Evolutionary conservation across 2,329 filamentous ascomycete genomes (phyloP).

Genomic region (Trichoderma atrobrunneum): DNA sequence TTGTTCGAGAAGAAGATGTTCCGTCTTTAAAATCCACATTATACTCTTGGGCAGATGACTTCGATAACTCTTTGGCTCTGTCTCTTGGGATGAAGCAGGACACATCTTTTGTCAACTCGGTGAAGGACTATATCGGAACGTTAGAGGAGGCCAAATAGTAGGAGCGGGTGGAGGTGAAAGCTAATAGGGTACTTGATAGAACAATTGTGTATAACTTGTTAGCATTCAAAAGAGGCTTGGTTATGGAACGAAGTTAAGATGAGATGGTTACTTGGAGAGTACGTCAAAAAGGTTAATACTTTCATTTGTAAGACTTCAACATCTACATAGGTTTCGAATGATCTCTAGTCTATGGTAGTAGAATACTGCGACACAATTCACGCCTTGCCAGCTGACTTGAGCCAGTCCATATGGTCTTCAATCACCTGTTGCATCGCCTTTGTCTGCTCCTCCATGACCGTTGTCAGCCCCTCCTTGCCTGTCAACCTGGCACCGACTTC

Average conservation of each 20-base stretch:
- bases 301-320: background rate
- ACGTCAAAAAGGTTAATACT: rapidly evolving
- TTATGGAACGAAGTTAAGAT: background rate
- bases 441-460: background rate
- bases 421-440: background rate
- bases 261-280: background rate
- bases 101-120: background rate
- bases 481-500: background rate
- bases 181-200: background rate
- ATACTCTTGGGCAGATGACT: background rate
- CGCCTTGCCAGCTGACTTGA: background rate
- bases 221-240: background rate
- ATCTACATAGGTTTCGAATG: background rate
- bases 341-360: background rate
- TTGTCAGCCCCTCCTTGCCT: background rate
- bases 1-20: background rate
- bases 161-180: background rate
- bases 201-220: background rate
- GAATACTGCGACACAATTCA: background rate
- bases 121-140: background rate
- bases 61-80: background rate
- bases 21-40: background rate
- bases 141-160: background rate
- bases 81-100: background rate
- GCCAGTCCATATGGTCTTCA: background rate